Evolutionary conservation across 208 protist species (phyloP).

Genomic region (Leishmania turanica): DNA sequence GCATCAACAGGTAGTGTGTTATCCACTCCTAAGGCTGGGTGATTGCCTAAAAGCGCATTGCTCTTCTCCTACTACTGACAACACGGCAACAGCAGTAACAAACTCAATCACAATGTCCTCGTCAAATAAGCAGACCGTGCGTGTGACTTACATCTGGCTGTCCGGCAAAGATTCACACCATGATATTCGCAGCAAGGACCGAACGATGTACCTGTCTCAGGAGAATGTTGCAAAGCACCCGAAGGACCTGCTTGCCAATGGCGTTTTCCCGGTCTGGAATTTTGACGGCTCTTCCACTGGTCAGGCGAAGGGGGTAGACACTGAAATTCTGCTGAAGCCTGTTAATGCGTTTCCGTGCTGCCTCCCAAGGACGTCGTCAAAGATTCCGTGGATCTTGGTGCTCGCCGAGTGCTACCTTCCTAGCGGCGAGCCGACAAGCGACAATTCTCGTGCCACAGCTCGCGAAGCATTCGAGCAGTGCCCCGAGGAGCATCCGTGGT

Average conservation of each 20-base stretch:
- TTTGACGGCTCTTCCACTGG: constrained; percentile 96
- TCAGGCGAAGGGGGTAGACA: constrained; percentile 73
- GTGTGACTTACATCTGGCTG: constrained; percentile 91
- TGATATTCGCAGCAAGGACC: constrained; percentile 89
- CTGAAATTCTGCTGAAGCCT: constrained; percentile 91
- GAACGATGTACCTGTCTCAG: constrained; percentile 72
- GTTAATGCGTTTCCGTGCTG: constrained; percentile 82
- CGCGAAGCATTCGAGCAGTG: constrained; percentile 85
- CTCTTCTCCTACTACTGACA: neutral
- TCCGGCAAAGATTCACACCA: constrained; percentile 76
- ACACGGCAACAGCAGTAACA: neutral
- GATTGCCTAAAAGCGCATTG: neutral
- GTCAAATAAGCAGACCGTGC: constrained; percentile 47
- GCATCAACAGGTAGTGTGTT: neutral
- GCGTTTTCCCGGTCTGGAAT: constrained; percentile 96
- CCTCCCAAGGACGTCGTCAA: constrained; percentile 67
- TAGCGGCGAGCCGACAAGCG: constrained; percentile 87
- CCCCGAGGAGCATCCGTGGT: constrained; percentile 80
- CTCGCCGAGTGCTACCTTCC: constrained; percentile 94
- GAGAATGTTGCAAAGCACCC: constrained; percentile 60
- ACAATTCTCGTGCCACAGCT: constrained; percentile 91
- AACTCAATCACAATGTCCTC: constrained; percentile 18
- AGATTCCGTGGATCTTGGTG: constrained; percentile 88
- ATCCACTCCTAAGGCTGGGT: neutral
- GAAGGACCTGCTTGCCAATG: constrained; percentile 68